Percentiles rank a stretch among this genome's conserved stretches.
phyloP scores from a whole-genome alignment of 371 early-diverging fungal genomes.

The Neoconidiobolus thromboides region DNA sequence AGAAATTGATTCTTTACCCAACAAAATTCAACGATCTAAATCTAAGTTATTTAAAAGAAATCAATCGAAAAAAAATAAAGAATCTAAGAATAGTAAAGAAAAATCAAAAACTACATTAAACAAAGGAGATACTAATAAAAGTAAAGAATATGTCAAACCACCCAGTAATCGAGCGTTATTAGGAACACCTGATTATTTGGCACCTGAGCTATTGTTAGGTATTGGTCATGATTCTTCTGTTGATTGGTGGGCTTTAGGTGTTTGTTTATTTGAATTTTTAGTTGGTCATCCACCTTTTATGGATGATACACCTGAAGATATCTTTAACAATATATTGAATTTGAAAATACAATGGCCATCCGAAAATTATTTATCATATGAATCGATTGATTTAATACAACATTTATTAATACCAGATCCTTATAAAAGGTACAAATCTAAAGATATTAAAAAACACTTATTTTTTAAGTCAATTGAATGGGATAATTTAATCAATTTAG shows the following conservation, averaged over 20 bases:
- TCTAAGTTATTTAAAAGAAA: conserved; percentile 38
- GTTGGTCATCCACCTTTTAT: conserved; percentile 77
- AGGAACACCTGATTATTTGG: conserved; percentile 96
- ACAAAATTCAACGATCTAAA: not conserved
- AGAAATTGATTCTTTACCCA: not conserved
- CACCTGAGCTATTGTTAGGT: conserved; percentile 83
- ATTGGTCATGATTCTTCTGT: conserved; percentile 68
- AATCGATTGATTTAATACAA: conserved; percentile 76
- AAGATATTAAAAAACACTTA: conserved; percentile 37
- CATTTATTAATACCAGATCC: conserved; percentile 55
- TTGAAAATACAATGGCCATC: conserved; percentile 54
- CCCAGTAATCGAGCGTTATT: conserved; percentile 11
- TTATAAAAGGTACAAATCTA: conserved; percentile 46
- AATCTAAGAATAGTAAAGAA: not conserved
- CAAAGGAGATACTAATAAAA: not conserved
- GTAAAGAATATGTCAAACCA: not conserved
- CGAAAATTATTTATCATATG: conserved; percentile 43
- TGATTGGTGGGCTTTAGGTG: conserved; percentile 89
- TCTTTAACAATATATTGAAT: conserved; percentile 70
- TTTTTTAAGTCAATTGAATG: conserved; percentile 44
- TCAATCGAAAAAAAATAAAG: conserved; percentile 13
- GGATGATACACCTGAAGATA: conserved; percentile 59
- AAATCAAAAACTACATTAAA: not conserved
- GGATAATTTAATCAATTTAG: conserved; percentile 41
- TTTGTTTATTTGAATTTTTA: conserved; percentile 78